A percentile compares a stretch with the other conserved stretches of the same genome.
Evolutionary conservation across 352 stramenopile species (phyloP).

Genomic region (Pythium myriotylum): DNA sequence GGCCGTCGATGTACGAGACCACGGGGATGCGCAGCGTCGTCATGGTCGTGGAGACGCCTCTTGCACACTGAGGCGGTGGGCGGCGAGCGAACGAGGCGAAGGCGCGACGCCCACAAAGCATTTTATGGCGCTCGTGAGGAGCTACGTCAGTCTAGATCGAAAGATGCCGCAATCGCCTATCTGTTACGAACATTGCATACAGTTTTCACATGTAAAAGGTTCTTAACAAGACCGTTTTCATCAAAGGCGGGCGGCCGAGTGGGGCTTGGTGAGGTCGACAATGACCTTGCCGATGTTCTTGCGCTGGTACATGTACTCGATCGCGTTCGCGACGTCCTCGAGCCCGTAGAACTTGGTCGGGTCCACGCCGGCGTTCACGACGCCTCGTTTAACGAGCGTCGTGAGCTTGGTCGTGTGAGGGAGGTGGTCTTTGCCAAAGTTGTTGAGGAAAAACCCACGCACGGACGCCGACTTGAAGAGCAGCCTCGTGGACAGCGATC

Average conservation of each 20-base stretch:
- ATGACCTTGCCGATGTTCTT: conserved; percentile 85
- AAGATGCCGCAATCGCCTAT: too few relatives aligned
- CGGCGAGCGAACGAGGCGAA: background rate
- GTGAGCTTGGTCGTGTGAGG: conserved; percentile 49
- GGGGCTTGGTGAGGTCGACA: conserved; percentile 38
- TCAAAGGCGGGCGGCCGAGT: conserved; percentile 21
- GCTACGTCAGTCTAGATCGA: background rate
- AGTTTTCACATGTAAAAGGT: too few relatives aligned
- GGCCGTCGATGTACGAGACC: conserved; percentile 51
- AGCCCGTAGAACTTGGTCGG: conserved; percentile 47
- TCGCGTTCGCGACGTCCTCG: conserved; percentile 51
- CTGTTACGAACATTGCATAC: too few relatives aligned
- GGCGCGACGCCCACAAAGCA: background rate
- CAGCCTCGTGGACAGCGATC: conserved; percentile 39
- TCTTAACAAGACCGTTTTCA: too few relatives aligned
- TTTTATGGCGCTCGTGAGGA: background rate
- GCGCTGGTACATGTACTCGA: conserved; percentile 59
- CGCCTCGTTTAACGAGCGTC: conserved; percentile 40
- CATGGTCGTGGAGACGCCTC: conserved; percentile 1
- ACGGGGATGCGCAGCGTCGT: conserved; percentile 46
- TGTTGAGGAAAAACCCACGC: conserved; percentile 49
- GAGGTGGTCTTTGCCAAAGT: conserved; percentile 32
- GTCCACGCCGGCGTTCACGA: conserved; percentile 45
- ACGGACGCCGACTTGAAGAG: conserved; percentile 46
- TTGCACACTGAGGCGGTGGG: conserved; percentile 7